Percentiles rank a stretch among this genome's conserved stretches.
phyloP scores from a whole-genome alignment of 192 early-diverging fungal species.

The Rhizophagus clarus region DNA sequence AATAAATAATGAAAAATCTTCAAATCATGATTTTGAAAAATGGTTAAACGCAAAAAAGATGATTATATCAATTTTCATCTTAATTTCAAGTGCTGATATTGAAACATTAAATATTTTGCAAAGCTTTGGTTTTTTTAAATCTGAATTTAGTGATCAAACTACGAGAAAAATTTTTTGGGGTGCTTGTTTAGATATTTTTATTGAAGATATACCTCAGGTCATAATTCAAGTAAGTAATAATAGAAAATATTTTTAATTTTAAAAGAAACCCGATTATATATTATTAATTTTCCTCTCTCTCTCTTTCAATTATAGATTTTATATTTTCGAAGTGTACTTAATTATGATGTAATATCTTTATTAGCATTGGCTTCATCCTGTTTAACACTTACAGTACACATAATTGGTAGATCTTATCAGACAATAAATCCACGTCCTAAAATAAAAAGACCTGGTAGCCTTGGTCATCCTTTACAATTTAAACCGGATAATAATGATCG shows the following conservation, averaged over 20 bases:
- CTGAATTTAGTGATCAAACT: neutral
- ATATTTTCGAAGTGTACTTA: neutral
- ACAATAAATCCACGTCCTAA: neutral
- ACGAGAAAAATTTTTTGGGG: conserved; percentile 1
- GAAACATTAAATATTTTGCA: neutral
- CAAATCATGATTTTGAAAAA: neutral
- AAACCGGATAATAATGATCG: neutral
- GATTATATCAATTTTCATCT: neutral
- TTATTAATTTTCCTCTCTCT: neutral
- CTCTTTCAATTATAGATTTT: conserved; percentile 5
- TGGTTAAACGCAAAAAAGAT: neutral
- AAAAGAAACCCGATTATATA: neutral
- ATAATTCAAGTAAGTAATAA: conserved; percentile 11
- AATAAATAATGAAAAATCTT: neutral
- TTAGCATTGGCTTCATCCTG: neutral
- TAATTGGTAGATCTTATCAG: neutral
- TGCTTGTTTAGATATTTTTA: neutral
- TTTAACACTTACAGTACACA: neutral
- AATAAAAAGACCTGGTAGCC: neutral
- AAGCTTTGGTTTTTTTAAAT: neutral
- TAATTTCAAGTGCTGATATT: conserved; percentile 2
- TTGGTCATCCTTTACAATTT: neutral
- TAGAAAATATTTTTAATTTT: neutral
- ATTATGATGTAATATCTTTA: conserved; percentile 13
- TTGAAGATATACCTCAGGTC: conserved; percentile 29